phyloP scores from a whole-genome alignment of 176 grass and related monocot species.

The Tillandsia fasciculata region DNA sequence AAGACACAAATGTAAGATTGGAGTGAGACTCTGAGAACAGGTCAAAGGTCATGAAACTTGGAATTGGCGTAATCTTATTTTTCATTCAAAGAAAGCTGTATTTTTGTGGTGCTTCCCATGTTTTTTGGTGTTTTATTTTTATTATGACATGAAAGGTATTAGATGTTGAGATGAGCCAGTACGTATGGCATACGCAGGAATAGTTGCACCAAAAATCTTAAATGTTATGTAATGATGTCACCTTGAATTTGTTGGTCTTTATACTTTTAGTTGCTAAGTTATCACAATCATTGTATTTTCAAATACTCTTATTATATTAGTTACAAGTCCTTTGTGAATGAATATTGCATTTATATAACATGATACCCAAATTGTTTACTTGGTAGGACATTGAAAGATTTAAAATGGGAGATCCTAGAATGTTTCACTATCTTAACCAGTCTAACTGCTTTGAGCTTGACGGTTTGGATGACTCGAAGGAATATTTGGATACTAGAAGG shows the following conservation, averaged over 20 bases:
- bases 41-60: no score
- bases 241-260: neutral
- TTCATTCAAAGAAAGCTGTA: neutral
- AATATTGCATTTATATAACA: neutral
- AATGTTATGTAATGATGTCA: neutral
- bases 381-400: slow-evolving; percentile 73
- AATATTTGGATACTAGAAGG: slow-evolving; percentile 74
- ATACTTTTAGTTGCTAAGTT: neutral
- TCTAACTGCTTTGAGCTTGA: slow-evolving; percentile 90
- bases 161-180: no score
- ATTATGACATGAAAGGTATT: neutral
- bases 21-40: no score
- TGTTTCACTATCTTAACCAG: slow-evolving; percentile 93
- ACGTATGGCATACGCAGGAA: no score
- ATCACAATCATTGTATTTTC: neutral
- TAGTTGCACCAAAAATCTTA: no score
- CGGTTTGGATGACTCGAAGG: slow-evolving; percentile 65
- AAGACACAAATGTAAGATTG: no score
- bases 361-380: slow-evolving; percentile 10
- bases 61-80: neutral
- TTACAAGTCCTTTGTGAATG: neutral
- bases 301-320: neutral
- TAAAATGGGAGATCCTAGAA: slow-evolving; percentile 67
- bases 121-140: neutral
- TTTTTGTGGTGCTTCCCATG: neutral